Percentiles rank a stretch among this genome's conserved stretches.
Evolutionary conservation across 169 alveolate species (phyloP).

Genomic region (Fabrea salina): DNA sequence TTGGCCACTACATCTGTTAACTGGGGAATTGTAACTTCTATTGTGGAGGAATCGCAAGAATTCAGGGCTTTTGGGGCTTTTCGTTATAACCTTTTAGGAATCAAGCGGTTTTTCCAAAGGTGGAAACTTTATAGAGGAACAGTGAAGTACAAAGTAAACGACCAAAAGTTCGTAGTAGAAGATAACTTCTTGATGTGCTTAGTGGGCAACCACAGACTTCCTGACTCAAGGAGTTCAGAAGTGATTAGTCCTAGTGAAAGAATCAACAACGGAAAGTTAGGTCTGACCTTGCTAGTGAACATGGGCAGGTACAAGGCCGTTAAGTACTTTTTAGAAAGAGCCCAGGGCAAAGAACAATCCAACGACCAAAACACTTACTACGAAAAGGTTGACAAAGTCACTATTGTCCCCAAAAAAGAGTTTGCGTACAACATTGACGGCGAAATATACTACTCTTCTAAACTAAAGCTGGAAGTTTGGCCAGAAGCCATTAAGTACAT

Average conservation of each 20-base stretch:
- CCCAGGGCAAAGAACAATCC: not conserved
- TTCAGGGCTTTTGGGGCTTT: constrained; percentile 13
- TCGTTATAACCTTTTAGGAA: not conserved
- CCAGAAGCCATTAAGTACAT: not conserved
- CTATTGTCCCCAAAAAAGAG: not conserved
- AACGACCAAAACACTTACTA: not conserved
- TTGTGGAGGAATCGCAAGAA: not conserved
- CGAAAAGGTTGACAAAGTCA: not conserved
- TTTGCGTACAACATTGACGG: constrained; percentile 2
- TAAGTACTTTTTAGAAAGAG: not conserved
- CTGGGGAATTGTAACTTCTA: constrained; percentile 13
- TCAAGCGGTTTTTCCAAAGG: not conserved
- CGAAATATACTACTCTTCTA: not conserved
- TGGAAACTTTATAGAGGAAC: not conserved
- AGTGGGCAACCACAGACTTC: not conserved
- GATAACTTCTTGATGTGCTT: not conserved
- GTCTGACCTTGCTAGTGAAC: not conserved
- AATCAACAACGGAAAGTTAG: not conserved
- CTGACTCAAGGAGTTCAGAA: not conserved
- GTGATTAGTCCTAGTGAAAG: not conserved
- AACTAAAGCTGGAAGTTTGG: not conserved
- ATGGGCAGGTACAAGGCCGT: not conserved
- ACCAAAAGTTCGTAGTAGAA: not conserved
- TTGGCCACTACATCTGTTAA: constrained; percentile 13
- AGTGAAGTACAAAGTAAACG: not conserved